Conservation (phyloP, 768 basidiomycete species). For the Boletus coccyginus region DNA sequence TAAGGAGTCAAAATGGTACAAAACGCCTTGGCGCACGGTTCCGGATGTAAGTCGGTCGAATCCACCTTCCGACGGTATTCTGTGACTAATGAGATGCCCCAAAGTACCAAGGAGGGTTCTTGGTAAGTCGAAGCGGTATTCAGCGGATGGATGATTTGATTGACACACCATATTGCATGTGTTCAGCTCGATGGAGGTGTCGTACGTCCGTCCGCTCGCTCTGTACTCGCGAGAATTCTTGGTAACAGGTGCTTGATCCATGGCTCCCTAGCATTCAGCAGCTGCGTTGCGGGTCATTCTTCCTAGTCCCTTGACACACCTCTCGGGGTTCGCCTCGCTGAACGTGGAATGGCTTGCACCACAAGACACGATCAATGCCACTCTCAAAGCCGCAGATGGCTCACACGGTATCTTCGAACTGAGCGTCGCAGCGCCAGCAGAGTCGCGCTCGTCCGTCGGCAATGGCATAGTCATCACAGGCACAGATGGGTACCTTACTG, state of each 20-base stretch:
- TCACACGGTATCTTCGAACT: slow-evolving; percentile 61
- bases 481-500: slow-evolving; percentile 56
- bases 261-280: slow-evolving; percentile 55
- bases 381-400: slow-evolving; percentile 45
- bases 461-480: slow-evolving; percentile 52
- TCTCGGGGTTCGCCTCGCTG: slow-evolving; percentile 66
- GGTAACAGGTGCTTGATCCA: neutral
- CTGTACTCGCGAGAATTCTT: neutral
- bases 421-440: slow-evolving; percentile 57
- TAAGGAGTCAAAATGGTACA: slow-evolving; percentile 69
- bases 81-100: neutral
- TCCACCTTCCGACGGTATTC: neutral
- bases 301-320: slow-evolving; percentile 45
- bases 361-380: slow-evolving; percentile 71
- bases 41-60: slow-evolving; percentile 58
- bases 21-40: slow-evolving; percentile 79
- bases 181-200: slow-evolving; percentile 76
- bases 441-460: slow-evolving; percentile 32
- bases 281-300: slow-evolving; percentile 64
- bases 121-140: slow-evolving; percentile 47
- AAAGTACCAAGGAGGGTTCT: slow-evolving; percentile 78
- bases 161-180: neutral
- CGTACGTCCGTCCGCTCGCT: slow-evolving; percentile 37
- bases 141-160: neutral
- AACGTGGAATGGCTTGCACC: slow-evolving; percentile 72